Conservation (phyloP, 75 land plant genomes). For the Pinus albicaulis region DNA sequence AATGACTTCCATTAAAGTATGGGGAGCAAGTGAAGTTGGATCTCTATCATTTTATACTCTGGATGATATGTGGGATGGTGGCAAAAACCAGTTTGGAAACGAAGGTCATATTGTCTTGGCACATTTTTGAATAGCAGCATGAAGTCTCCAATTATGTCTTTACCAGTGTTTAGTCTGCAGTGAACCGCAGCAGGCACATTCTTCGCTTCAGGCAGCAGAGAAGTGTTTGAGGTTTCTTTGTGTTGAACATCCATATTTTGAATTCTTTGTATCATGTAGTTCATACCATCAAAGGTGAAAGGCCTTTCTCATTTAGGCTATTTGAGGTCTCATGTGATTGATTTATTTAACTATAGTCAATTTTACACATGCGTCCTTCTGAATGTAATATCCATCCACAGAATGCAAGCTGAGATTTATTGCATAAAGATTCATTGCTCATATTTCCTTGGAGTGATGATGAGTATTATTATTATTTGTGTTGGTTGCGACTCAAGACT, state of each 20-base stretch:
- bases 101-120: not conserved
- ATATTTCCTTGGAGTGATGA: not conserved
- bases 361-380: not conserved
- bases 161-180: constrained; percentile 54
- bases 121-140: constrained; percentile 7
- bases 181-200: constrained; percentile 40
- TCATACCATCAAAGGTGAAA: constrained; percentile 10
- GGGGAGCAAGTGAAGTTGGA: too few species aligned
- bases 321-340: not conserved
- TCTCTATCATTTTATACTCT: too few species aligned
- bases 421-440: not conserved
- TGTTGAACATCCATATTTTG: constrained; percentile 73
- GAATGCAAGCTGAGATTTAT: not conserved
- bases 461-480: not conserved
- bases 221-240: constrained; percentile 53
- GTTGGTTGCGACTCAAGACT: not conserved
- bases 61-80: too few species aligned
- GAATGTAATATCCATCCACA: not conserved
- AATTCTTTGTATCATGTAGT: constrained; percentile 43
- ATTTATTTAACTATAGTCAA: not conserved
- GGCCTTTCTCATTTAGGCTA: not conserved
- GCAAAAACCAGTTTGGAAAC: not conserved
- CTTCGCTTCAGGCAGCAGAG: constrained; percentile 52
- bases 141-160: constrained; percentile 16
- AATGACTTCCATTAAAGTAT: too few species aligned